phyloP scores from a whole-genome alignment of 1,139 yeast genomes.

The Geotrichum histeridarum region DNA sequence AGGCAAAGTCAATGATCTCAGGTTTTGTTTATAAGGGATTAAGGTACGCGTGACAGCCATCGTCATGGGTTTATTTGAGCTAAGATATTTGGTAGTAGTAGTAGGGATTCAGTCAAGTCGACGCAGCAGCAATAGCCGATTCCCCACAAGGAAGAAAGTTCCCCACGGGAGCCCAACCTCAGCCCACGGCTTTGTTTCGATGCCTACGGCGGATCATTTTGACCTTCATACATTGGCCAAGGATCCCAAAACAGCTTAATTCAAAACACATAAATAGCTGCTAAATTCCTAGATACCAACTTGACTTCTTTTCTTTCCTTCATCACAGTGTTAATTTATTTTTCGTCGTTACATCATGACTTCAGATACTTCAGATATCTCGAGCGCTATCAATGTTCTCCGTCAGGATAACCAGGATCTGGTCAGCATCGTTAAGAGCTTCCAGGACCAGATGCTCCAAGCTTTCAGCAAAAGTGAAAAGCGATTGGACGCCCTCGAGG shows the following conservation, averaged over 20 bases:
- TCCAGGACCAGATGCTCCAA: constrained; percentile 18
- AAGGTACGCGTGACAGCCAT: too few species aligned
- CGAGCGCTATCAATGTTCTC: constrained; percentile 4
- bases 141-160: neutral
- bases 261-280: neutral
- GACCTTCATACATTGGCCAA: neutral
- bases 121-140: too few species aligned
- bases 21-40: too few species aligned
- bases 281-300: neutral
- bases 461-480: constrained; percentile 12
- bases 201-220: neutral
- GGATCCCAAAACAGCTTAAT: neutral
- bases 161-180: neutral
- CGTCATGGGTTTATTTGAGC: too few species aligned
- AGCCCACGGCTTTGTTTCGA: neutral
- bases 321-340: neutral
- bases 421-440: constrained; percentile 20
- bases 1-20: too few species aligned
- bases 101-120: too few species aligned
- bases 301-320: neutral
- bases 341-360: neutral
- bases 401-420: constrained; percentile 17
- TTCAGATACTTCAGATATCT: neutral
- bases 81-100: too few species aligned
- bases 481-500: constrained; percentile 12